A percentile compares a stretch with the other conserved stretches of the same genome.
Conservation (phyloP, 2,329 filamentous ascomycete species). For the Colletotrichum incanum region DNA sequence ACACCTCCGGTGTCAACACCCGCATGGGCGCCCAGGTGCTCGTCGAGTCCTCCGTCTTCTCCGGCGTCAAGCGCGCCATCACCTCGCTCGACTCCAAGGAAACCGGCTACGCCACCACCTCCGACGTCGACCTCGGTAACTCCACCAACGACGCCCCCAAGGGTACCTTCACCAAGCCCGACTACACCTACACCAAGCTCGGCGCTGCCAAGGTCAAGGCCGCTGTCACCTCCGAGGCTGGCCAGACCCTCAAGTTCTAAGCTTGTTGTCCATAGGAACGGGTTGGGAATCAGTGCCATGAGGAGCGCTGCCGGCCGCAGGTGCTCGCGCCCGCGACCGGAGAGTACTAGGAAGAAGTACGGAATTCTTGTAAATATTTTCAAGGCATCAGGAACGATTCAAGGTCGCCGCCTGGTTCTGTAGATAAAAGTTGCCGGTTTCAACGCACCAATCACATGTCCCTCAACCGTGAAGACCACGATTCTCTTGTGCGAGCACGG, state of each 20-base stretch:
- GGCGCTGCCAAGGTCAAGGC: conserved; percentile 63
- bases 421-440: conserved; percentile 30
- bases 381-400: conserved; percentile 22
- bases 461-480: background rate
- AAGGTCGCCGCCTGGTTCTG: background rate
- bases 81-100: conserved; percentile 58
- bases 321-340: background rate
- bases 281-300: background rate
- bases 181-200: conserved; percentile 63
- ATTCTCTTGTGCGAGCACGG: no score
- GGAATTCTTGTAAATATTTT: conserved; percentile 40
- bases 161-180: conserved; percentile 68
- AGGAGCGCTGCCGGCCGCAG: conserved; percentile 25
- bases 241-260: conserved; percentile 56
- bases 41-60: conserved; percentile 69
- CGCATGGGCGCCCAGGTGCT: conserved; percentile 72
- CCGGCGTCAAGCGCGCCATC: conserved; percentile 55
- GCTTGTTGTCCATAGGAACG: background rate
- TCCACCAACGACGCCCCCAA: conserved; percentile 63
- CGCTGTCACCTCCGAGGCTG: conserved; percentile 57
- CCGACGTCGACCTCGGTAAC: conserved; percentile 61
- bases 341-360: conserved; percentile 16
- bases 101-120: conserved; percentile 58
- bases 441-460: background rate
- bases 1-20: conserved; percentile 67